A percentile compares a stretch with the other conserved stretches of the same genome.
phyloP scores from a whole-genome alignment of 192 early-diverging fungal genomes.

The Coemansia brasiliensis region DNA sequence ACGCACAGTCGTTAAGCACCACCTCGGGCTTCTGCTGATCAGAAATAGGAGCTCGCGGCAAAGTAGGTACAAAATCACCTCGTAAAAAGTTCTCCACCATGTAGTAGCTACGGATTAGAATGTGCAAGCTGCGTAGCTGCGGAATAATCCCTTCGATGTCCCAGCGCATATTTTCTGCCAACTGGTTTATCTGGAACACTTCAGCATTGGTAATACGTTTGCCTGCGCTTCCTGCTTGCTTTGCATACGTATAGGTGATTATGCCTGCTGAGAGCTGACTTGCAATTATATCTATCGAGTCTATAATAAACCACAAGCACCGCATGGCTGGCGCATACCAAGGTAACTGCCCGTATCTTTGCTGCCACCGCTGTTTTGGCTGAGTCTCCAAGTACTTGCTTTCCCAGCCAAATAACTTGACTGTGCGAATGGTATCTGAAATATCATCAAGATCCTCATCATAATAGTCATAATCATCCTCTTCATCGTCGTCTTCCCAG shows the following conservation, averaged over 20 bases:
- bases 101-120: not conserved
- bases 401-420: constrained; percentile 51
- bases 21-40: not conserved
- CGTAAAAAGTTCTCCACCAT: constrained; percentile 17
- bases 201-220: constrained; percentile 19
- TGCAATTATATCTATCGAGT: not conserved
- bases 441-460: constrained; percentile 12
- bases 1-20: constrained; percentile 14
- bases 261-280: constrained; percentile 4
- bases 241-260: constrained; percentile 10
- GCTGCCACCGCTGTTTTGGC: not conserved
- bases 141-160: not conserved
- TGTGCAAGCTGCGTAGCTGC: not conserved
- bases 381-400: constrained; percentile 16
- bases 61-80: constrained; percentile 26
- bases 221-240: not conserved
- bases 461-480: not conserved
- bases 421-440: constrained; percentile 14
- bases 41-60: not conserved
- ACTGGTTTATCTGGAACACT: constrained; percentile 17
- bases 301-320: constrained; percentile 9
- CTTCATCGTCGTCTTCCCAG: not conserved
- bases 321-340: constrained; percentile 32
- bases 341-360: constrained; percentile 4
- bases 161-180: constrained; percentile 5